Percentiles rank a stretch among this genome's conserved stretches.
phyloP scores from a whole-genome alignment of 805 yeast species.

The Komagataella pseudopastoris region DNA sequence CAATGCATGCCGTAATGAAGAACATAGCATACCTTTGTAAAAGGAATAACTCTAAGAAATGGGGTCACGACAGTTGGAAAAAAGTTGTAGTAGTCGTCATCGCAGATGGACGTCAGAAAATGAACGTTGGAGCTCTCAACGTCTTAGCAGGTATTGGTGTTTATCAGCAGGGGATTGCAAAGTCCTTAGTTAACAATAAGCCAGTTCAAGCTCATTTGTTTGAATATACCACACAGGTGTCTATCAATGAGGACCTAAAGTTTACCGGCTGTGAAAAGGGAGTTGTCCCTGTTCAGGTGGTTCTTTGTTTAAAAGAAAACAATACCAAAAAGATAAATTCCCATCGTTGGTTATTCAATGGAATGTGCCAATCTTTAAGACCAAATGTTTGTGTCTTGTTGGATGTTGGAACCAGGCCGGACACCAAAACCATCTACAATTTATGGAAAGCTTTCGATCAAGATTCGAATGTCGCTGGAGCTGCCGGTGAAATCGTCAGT shows the following conservation, averaged over 20 bases:
- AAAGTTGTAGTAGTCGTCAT: conserved; percentile 86
- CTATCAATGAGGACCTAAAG: conserved; percentile 78
- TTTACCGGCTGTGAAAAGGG: conserved; percentile 86
- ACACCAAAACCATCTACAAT: conserved; percentile 75
- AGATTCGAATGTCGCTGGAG: conserved; percentile 97
- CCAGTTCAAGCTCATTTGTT: conserved; percentile 89
- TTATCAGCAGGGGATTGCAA: conserved; percentile 94
- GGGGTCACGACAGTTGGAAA: conserved; percentile 98
- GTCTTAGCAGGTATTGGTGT: conserved; percentile 90
- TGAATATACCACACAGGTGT: conserved; percentile 92
- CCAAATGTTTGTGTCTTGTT: conserved; percentile 83
- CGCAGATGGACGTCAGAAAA: conserved; percentile 89
- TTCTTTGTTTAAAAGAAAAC: conserved; percentile 85
- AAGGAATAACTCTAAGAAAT: conserved; percentile 67
- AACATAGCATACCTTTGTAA: conserved; percentile 81
- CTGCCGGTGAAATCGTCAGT: conserved; percentile 94
- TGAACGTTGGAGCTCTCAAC: conserved; percentile 74
- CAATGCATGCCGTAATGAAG: conserved; percentile 88
- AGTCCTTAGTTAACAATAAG: conserved; percentile 83
- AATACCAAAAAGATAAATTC: conserved; percentile 92
- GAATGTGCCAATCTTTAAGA: conserved; percentile 80
- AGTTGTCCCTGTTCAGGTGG: conserved; percentile 86
- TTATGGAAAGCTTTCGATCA: conserved; percentile 96
- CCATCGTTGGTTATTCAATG: conserved; percentile 95
- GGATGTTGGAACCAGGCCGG: conserved; percentile 98